These are phyloP conservation scores for Macrocystidia cucumis DNA, from an alignment of 1,284 basidiomycete genomes.

Conservation along the genomic window DNA sequence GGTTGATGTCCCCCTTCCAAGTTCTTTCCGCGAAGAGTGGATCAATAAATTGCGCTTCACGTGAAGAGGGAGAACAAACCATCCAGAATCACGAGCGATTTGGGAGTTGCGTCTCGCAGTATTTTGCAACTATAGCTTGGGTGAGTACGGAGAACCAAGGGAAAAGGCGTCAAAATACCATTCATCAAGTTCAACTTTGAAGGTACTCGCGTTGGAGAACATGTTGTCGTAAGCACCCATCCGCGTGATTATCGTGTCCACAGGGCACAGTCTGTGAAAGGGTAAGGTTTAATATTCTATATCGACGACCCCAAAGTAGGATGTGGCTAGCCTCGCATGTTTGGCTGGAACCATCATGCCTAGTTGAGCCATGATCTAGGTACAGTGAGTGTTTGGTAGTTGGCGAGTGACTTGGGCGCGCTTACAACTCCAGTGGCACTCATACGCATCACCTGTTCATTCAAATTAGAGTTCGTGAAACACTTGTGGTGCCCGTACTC, in stretches of 20 bases:
- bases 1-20: slow-evolving; percentile 84
- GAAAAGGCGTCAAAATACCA: slow-evolving; percentile 41
- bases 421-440: slow-evolving; percentile 85
- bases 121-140: slow-evolving; percentile 70
- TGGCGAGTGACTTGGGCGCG: slow-evolving; percentile 3
- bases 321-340: slow-evolving; percentile 54
- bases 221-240: slow-evolving; percentile 99
- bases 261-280: slow-evolving; percentile 81
- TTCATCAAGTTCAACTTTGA: slow-evolving; percentile 96
- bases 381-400: slow-evolving; percentile 1
- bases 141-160: slow-evolving; percentile 1
- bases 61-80: slow-evolving; percentile 38
- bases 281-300: slow-evolving; percentile 4
- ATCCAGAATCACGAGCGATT: slow-evolving; percentile 91
- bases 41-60: slow-evolving; percentile 5
- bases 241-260: slow-evolving; percentile 92
- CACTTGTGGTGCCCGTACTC: slow-evolving; percentile 16
- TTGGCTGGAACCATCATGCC: slow-evolving; percentile 96
- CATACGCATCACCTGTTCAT: slow-evolving; percentile 94
- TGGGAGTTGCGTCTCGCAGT: slow-evolving; percentile 84
- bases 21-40: slow-evolving; percentile 42
- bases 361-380: slow-evolving; percentile 89
- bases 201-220: slow-evolving; percentile 92
- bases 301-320: slow-evolving; percentile 2
- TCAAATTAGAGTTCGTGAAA: slow-evolving; percentile 6